Evolutionary conservation across 2,329 filamentous ascomycete species (phyloP), one percentile per base, ranked within the genome.

Genomic region (Peltaster fructicola): DNA sequence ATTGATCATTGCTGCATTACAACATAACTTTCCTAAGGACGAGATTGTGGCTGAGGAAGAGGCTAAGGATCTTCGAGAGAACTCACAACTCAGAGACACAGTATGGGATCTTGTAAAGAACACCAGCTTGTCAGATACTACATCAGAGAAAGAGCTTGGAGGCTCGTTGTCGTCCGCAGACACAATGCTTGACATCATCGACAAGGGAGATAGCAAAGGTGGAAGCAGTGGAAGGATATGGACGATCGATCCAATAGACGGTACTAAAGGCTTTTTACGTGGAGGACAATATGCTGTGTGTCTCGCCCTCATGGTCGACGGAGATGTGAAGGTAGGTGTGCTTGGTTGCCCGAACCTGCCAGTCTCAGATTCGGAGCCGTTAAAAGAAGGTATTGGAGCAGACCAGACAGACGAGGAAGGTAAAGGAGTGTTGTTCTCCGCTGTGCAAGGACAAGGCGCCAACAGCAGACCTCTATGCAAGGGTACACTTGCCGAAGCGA

Each of bases 211-310:
- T 47, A 79, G 73, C 52, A 54, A 65, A 29, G 81, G 81, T 31
- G 81, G 81, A 14, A 51, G 56, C 32, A 63, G 59, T 36, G 82
- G 81, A 34, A 65, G 88, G 38, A 80, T 95, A 51, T 98, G 88
- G 88, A 79, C 85, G 19, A 72, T 98, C 29, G 88, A 98, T 53
- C 88, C 88, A 31, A 93, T 98, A 34, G 88, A 98, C 52, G 88
- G 88, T 37, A 98, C 88, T 26, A 92, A 93, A 58, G 90, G 88
- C 15, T 98, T 98, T 59, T 61, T 98, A 32, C 70, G 90, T 34
- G 88, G 88, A 26, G 90, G 84, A 18, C 88, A 98, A 58, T 98
- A 98, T 49, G 90, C 88, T 27, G 82, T 98, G 26, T 93, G 85
- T 48, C 66, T 98, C 4, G 88, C 69, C 17, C 62, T 98, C 41